Evolutionary conservation across 164 flowering plant genomes (phyloP).

Genomic region (Chloranthus sessilifolius): DNA sequence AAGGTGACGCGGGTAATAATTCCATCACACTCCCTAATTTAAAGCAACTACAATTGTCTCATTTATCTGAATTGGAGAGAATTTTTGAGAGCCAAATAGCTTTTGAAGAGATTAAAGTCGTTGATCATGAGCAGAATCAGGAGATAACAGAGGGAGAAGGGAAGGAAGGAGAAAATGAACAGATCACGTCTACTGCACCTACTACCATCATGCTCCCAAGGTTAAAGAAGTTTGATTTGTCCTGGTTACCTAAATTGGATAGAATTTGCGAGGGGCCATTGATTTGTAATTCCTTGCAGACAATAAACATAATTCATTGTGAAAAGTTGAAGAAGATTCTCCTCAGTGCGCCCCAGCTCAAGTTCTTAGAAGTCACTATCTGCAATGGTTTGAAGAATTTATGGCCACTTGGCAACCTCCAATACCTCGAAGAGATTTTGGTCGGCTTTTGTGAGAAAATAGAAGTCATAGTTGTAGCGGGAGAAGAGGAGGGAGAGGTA

Average conservation of each 20-base stretch:
- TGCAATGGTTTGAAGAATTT: no score
- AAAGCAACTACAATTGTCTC: background rate
- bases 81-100: background rate
- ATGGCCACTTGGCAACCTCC: no score
- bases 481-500: no score
- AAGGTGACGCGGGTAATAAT: no score
- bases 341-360: background rate
- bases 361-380: no score
- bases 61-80: no score
- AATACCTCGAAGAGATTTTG: no score
- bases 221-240: background rate
- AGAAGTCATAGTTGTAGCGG: no score
- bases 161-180: background rate
- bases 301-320: background rate
- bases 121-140: background rate
- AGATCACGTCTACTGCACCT: no score
- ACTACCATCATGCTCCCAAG: background rate
- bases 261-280: background rate
- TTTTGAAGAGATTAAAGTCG: slow-evolving; percentile 2
- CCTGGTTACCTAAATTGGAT: background rate
- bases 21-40: background rate
- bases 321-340: slow-evolving; percentile 1
- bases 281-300: background rate
- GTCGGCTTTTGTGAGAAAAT: no score
- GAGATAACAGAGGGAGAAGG: background rate